A percentile compares a stretch with the other conserved stretches of the same genome.
Conservation (phyloP, 2,329 filamentous ascomycete species). For the Penicillium nordicum region DNA sequence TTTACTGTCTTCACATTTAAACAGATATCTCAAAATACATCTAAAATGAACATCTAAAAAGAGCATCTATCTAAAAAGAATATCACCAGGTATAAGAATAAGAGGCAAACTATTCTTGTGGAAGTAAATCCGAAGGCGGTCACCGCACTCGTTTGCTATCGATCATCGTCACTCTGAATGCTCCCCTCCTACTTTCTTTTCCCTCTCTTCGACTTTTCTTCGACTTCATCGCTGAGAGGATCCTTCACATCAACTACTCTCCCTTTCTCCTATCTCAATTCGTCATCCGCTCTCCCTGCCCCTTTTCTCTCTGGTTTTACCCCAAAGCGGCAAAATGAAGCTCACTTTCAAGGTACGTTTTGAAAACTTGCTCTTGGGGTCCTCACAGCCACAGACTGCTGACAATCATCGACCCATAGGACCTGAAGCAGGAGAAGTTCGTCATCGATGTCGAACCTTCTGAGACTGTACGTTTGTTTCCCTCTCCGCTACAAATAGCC, state of each 20-base stretch:
- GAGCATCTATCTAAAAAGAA: too few species aligned
- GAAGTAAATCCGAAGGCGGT: conserved; percentile 5
- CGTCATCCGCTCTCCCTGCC: conserved; percentile 9
- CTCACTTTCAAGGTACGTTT: conserved; percentile 64
- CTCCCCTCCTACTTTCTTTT: conserved; percentile 21
- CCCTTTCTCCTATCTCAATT: conserved; percentile 2
- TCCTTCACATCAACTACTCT: conserved; percentile 3
- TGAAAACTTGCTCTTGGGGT: conserved; percentile 22
- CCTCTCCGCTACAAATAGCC: conserved; percentile 9
- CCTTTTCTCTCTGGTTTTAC: conserved; percentile 26
- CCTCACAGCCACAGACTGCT: conserved; percentile 15
- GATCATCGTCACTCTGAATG: conserved; percentile 10
- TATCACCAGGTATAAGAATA: too few species aligned
- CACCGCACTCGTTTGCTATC: conserved; percentile 10
- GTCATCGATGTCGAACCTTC: conserved; percentile 89
- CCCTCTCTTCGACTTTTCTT: conserved; percentile 24
- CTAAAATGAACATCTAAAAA: too few species aligned
- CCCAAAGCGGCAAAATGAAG: conserved; percentile 56
- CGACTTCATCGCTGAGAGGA: conserved; percentile 12
- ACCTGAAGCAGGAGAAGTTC: conserved; percentile 99
- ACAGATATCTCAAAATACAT: too few species aligned
- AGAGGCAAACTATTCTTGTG: too few species aligned
- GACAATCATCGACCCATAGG: conserved; percentile 51
- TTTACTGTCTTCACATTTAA: too few species aligned
- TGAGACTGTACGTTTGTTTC: conserved; percentile 67